Base-by-base conservation (phyloP, 805 yeast genomes). In the Lipomyces starkeyi region DNA sequence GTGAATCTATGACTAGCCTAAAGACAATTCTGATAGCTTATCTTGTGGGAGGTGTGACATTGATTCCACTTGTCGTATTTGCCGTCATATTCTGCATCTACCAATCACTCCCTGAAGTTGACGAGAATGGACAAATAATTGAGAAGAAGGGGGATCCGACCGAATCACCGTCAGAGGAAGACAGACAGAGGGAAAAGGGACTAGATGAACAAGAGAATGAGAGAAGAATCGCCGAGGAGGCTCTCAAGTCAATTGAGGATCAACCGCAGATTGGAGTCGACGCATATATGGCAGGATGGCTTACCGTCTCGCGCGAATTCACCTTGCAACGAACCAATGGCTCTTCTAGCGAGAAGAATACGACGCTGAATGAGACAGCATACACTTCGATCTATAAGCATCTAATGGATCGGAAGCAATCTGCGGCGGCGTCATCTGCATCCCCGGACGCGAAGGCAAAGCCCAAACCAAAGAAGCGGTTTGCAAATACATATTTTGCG, bases 1-100 rank as follows among this genome's bases (percentile, higher is more conserved):
- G 49, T 14, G n/a, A 17, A 43, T 43, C 61, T 52, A 66, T 64
- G 65, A 59, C 70, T 58, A 58, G 66, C 27, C 47, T 72, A 49
- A 59, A 59, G 37, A 34, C 71, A n/a, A 78, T 82, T 56, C 53
- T 88, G 0, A 72, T 81, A 22, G 80, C 84, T 0, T 92, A 91
- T 75, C 61, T 91, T 1, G 57, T 90, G 2, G 98, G 98, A 6
- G 97, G 97, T 0, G 61, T 92, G 7, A 91, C 97, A 0, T 86
- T 93, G 70, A 77, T 91, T 27, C 97, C 97, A 0, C 68, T 88
- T 49, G 66, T 86, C 1, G 49, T 87, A 0, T 37, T 83, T 1
- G 73, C 76, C 0, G 76, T 83, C 43, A 67, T 85, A 22, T 84
- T 77, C 71, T 71, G 82, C 49, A 79, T 83, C 59, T 81, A 77